A percentile compares a stretch with the other conserved stretches of the same genome.
phyloP scores from a whole-genome alignment of 2,329 filamentous ascomycete species.

The Drechslera avenae region DNA sequence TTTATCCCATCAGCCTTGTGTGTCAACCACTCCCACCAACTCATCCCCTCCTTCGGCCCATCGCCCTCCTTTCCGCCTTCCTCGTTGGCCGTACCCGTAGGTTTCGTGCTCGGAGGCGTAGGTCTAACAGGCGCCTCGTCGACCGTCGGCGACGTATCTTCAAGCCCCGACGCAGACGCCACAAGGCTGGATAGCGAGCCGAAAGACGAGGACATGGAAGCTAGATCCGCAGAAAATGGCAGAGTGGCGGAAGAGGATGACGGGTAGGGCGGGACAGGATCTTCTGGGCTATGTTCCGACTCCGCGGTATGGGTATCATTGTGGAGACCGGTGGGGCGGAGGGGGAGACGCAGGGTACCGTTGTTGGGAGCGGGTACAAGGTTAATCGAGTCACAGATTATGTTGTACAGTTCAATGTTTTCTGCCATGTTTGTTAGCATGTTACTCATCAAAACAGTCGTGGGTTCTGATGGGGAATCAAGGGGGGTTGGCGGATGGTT shows the following conservation, averaged over 20 bases:
- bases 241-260: neutral
- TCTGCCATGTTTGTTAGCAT: constrained; percentile 60
- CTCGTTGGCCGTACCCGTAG: constrained; percentile 10
- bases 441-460: neutral
- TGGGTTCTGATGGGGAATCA: neutral
- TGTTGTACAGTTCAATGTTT: constrained; percentile 94
- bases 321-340: constrained; percentile 68
- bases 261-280: constrained; percentile 51
- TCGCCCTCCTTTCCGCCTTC: neutral
- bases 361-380: constrained; percentile 80
- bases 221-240: constrained; percentile 10
- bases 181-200: constrained; percentile 29
- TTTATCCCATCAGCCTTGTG: constrained; percentile 44
- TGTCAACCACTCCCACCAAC: constrained; percentile 47
- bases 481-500: neutral
- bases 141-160: constrained; percentile 16
- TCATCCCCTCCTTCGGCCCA: constrained; percentile 12
- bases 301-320: constrained; percentile 52
- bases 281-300: constrained; percentile 56
- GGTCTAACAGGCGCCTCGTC: constrained; percentile 3
- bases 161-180: constrained; percentile 30
- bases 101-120: constrained; percentile 16
- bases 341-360: constrained; percentile 77
- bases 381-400: constrained; percentile 85
- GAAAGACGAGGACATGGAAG: constrained; percentile 22